A percentile compares a stretch with the other conserved stretches of the same genome.
Conservation (phyloP, 1,139 yeast genomes). For the Petasospora rhodanensis region DNA sequence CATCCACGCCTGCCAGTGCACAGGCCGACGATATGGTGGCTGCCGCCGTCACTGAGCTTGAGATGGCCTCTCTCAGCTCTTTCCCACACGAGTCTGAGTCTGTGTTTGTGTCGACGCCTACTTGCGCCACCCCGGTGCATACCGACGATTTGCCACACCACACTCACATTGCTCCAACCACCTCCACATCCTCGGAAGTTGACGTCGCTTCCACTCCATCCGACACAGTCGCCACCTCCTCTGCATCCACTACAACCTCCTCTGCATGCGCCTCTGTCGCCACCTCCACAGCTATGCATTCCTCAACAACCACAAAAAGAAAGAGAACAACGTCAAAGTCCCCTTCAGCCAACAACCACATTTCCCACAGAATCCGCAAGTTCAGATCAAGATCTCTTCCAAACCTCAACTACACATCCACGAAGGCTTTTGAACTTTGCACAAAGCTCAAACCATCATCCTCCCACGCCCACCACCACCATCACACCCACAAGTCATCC, state of each 20-base stretch:
- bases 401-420: constrained; percentile 20
- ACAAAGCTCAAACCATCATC: constrained; percentile 5
- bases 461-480: neutral
- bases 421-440: constrained; percentile 8
- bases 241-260: constrained; percentile 5
- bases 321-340: constrained; percentile 1
- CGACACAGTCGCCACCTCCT: too few species aligned
- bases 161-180: too few species aligned
- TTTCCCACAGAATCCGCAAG: constrained; percentile 20
- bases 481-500: constrained; percentile 2
- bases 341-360: constrained; percentile 1
- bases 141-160: constrained; percentile 4
- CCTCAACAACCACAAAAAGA: too few species aligned
- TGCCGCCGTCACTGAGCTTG: constrained; percentile 10
- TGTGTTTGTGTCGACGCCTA: constrained; percentile 13
- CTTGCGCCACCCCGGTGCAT: constrained; percentile 6
- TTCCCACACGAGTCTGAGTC: constrained; percentile 7
- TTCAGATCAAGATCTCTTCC: constrained; percentile 26
- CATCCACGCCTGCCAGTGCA: constrained; percentile 9
- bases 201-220: too few species aligned
- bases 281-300: too few species aligned
- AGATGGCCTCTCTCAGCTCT: constrained; percentile 6
- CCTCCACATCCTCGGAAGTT: too few species aligned
- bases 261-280: constrained; percentile 2
- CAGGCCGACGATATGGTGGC: constrained; percentile 6